phyloP scores from a whole-genome alignment of 148 eudicot species.

The Drosera capensis region DNA sequence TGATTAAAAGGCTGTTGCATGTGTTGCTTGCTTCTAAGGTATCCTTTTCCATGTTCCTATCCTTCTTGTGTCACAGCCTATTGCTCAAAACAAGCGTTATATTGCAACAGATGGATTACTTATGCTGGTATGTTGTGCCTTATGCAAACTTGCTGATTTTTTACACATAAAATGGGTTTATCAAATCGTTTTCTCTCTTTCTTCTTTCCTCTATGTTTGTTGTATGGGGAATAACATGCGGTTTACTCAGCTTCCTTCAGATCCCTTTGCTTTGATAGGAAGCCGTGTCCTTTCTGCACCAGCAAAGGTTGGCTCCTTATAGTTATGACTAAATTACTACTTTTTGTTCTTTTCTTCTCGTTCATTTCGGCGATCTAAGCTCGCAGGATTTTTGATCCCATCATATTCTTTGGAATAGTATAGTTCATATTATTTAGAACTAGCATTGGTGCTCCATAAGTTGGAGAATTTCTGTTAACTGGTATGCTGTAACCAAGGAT shows the following conservation, averaged over 20 bases:
- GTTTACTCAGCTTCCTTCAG: slow-evolving; percentile 55
- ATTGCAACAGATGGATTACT: slow-evolving; percentile 78
- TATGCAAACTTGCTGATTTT: neutral
- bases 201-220: neutral
- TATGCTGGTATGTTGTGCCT: slow-evolving; percentile 32
- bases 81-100: slow-evolving; percentile 77
- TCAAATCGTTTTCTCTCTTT: neutral
- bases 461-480: too few species aligned
- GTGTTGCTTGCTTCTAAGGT: neutral
- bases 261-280: slow-evolving; percentile 49
- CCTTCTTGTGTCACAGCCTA: slow-evolving; percentile 42
- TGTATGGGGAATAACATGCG: slow-evolving; percentile 3
- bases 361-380: too few species aligned
- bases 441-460: too few species aligned
- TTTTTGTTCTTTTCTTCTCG: neutral
- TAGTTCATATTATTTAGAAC: too few species aligned
- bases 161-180: neutral
- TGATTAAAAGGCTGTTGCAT: too few species aligned
- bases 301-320: slow-evolving; percentile 49
- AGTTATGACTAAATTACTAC: neutral
- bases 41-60: slow-evolving; percentile 1
- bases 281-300: slow-evolving; percentile 74
- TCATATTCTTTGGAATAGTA: too few species aligned
- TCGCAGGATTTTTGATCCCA: too few species aligned
- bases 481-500: too few species aligned